Base-by-base conservation (phyloP, 495 filamentous ascomycete genomes). In the Lophiostoma macrostomum region DNA sequence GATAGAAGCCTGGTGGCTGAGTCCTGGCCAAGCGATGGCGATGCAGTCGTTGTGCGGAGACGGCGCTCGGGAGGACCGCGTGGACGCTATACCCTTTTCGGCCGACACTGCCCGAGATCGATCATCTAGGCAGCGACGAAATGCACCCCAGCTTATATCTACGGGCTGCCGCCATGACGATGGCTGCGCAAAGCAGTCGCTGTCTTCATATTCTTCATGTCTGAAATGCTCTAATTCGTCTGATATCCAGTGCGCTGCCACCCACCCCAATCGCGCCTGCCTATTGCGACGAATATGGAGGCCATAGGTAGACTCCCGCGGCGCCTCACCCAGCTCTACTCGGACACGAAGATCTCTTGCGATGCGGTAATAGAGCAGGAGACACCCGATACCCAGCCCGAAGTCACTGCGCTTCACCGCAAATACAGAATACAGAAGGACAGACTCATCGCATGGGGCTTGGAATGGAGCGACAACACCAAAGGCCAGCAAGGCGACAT, bases 271-370 rank as follows among this genome's bases (percentile, higher is more conserved):
- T 49, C 34, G 27, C 42, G 29, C 27, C 25, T n/a, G n/a, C 34
- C 22, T 14, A 55, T 8, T 25, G 18, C 19, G 27, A 38, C 30
- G 13, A 48, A 13, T 40, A 62, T 62, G 59, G 53, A 57, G 25
- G 57, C 58, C 13, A 30, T 61, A 14, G 38, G 46, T 36, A 37
- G 48, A 29, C 42, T 57, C n/a, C 80, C 81, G 67, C 80, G 85
- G 53, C 83, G 88, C 55, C 77, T 96, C 31, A 93, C 89, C 40
- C 85, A 91, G 69, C 80, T 95, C 61, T 96, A 95, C 70, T 86
- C 88, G 59, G 89, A 96, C 71, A 91, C 89, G 38, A 96, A 96
- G 66, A 86, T 83, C 43, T 90, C 86, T 12, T 90, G 86, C 69
- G 86, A 90, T 66, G 88, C 85, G 59, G 81, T 89, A 58, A 86